A percentile compares a stretch with the other conserved stretches of the same genome.
Conservation (phyloP, 140 eudicot species). For the Bidens hawaiensis region DNA sequence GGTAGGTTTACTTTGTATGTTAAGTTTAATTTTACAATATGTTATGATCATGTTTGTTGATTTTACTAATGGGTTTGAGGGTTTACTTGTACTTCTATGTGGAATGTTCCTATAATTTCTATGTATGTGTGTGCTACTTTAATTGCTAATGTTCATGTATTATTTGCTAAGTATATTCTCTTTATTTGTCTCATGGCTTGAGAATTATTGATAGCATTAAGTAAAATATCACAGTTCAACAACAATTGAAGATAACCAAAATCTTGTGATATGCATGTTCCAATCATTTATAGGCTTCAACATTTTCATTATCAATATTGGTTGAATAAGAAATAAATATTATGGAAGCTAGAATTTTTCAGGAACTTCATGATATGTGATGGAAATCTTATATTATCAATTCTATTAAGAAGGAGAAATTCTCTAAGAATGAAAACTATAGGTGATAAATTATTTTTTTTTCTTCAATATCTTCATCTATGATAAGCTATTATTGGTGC, state of each 20-base stretch:
- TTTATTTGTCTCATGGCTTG: neutral
- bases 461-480: neutral
- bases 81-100: conserved; percentile 26
- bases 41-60: conserved; percentile 13
- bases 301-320: neutral
- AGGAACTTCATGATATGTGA: conserved; percentile 2
- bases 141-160: conserved; percentile 22
- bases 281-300: neutral
- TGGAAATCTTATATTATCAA: neutral
- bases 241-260: neutral
- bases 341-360: too few relatives aligned
- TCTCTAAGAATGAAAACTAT: neutral
- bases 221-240: too few relatives aligned
- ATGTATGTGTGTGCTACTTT: conserved; percentile 32
- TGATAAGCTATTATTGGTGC: neutral
- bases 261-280: neutral
- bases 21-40: conserved; percentile 13
- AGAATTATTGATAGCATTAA: too few relatives aligned
- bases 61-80: conserved; percentile 22
- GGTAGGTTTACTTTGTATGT: conserved; percentile 35
- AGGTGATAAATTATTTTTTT: neutral
- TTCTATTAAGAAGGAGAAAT: neutral
- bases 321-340: neutral
- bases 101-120: conserved; percentile 17
- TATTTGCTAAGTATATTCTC: conserved; percentile 7